Percentiles rank a stretch among this genome's conserved stretches.
Evolutionary conservation across 306 rosid species (phyloP).

Genomic region (Astragalus glycyphyllos): DNA sequence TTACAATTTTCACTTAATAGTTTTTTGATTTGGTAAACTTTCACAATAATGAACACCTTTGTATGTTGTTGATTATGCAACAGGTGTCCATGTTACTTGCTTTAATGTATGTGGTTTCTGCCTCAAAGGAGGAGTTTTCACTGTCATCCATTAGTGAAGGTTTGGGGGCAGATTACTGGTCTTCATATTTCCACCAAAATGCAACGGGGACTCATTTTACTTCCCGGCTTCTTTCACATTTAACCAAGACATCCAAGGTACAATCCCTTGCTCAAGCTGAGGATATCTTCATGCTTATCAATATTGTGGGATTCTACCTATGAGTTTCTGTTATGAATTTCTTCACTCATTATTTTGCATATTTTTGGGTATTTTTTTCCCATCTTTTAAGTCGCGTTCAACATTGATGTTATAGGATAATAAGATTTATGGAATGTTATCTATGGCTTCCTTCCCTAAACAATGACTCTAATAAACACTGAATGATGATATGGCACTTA

Average conservation of each 20-base stretch:
- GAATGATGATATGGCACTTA: background rate
- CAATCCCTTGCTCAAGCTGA: conserved; percentile 44
- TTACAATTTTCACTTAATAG: conserved; percentile 24
- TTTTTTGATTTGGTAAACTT: conserved; percentile 16
- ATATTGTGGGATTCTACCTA: conserved; percentile 28
- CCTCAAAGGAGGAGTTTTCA: conserved; percentile 60
- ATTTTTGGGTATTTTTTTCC: no score
- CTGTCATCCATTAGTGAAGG: conserved; percentile 58
- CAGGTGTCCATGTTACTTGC: conserved; percentile 92
- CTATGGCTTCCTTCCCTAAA: background rate
- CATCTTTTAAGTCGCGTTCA: conserved; percentile 11
- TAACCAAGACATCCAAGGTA: conserved; percentile 45
- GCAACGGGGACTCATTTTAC: conserved; percentile 82
- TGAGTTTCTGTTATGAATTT: background rate
- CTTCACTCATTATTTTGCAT: no score
- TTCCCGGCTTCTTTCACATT: conserved; percentile 59
- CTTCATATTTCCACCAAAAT: conserved; percentile 93
- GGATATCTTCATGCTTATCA: conserved; percentile 40
- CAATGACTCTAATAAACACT: background rate
- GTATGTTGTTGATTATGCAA: conserved; percentile 39
- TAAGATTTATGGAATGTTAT: background rate
- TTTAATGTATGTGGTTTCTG: conserved; percentile 61
- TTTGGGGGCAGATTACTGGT: conserved; percentile 75
- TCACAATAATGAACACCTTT: conserved; percentile 36
- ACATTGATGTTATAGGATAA: background rate